Evolutionary conservation across 306 rosid species (phyloP), one percentile per base, ranked within the genome.

Genomic region (Vigna radiata): DNA sequence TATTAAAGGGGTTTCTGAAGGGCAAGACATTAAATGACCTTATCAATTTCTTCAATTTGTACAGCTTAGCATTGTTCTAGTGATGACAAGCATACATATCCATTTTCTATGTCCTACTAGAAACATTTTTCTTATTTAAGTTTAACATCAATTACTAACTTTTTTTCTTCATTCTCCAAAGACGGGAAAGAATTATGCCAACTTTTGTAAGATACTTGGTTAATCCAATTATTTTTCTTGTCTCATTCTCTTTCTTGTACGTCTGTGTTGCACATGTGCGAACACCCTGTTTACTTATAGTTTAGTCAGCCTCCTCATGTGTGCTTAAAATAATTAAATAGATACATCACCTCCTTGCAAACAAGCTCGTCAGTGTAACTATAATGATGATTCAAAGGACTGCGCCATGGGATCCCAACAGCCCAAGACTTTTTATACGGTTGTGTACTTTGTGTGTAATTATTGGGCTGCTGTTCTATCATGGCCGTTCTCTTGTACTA

Each of bases 51-150:
- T 82, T 81, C 81, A 82, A 79, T 85, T 79, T 88, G 97, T 88
- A 88, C 96, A 94, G 94, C 52, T 68, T 93, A 90, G 97, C 87
- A 82, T 88, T 82, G 87, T 89, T 88, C 74, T 89, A 86, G 95
- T 66, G 91, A 81, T 87, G 85, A 81, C 82, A 87, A 87, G 70
- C 80, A 86, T 80, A 82, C 89, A 88, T 81, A 81, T 79, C 85
- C 82, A 64, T 85, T 88, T 82, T 80, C 83, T 53, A 23, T 84
- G 76, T 85, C 66, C 77, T 54, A 31, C 77, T 68, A 27, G 85
- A 88, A 69, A 44, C 80, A 78, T 73, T 75, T 68, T 72, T 79
- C 60, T 49, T 77, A 72, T 76, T 76, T 72, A 68, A 81, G 66
- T 75, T 75, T 73, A 70, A 82, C 87, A 81, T 69, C 81, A 82